Evolutionary conservation across 1,284 basidiomycete genomes (phyloP), one percentile per base, ranked within the genome.

Genomic region (Cryptococcus depauperatus): DNA sequence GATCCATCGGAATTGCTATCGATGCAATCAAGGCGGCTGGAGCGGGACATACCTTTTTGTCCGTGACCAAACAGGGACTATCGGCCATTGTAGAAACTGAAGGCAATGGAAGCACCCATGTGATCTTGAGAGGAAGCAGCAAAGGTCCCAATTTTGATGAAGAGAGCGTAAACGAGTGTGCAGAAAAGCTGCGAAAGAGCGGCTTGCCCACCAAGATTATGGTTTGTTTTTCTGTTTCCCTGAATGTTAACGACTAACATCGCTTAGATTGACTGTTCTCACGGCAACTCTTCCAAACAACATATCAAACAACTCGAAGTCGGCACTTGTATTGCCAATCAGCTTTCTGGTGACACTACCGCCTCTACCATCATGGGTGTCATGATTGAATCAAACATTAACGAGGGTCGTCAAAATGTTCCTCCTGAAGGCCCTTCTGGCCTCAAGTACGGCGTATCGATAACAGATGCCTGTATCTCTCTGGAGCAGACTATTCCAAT

Each of bases 341-440:
- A 47, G 42, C 34, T 47, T 16, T 28, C 43, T 11, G 41, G 82
- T 51, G 77, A 76, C 3, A 59, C 60, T 29, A 37, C 35, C 8
- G 76, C 80, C 1, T 65, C 76, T 19, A 78, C 80, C 63, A 89
- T 98, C 57, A 84, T 95, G 78, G 93, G 93, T 48, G 90, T 95
- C 50, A 98, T 98, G 95, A 78, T 97, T 52, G 95, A 98, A 71
- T 88, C 84, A 39, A 93, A 98, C 70, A 76, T 97, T 47, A 79
- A 86, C 38, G 92, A 90, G 57, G 76, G 75, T 52, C 65, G 64
- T 55, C 91, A 96, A 70, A 82, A 87, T 57, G 85, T 95, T 48
- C 84, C 89, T 6, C 62, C 79, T 2, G 78, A 79, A 32, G 90
- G 90, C 2, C 83, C 83, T 1, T 72, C 77, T 5, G 85, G 79